Base-by-base conservation (phyloP, 2,329 filamentous ascomycete genomes). In the Reticulascus tulasneorum region DNA sequence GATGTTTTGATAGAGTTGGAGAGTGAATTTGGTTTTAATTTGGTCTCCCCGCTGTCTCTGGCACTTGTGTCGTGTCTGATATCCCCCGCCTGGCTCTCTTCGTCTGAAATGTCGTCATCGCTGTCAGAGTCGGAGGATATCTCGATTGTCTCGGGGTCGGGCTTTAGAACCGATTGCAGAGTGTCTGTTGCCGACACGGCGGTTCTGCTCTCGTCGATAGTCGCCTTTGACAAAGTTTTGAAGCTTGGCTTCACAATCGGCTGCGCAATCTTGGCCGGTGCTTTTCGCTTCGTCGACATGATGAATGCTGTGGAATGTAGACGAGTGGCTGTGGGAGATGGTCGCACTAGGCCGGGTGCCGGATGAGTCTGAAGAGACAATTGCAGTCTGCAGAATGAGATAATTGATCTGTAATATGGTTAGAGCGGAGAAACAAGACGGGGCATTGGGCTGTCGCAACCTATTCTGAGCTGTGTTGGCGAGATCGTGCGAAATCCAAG, bases 271-370 rank as follows among this genome's bases (percentile, higher is more conserved):
- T 73, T 73, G 45, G 68, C 66, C 42, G 74, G 62, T 38, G 71
- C 64, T 69, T 79, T 82, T 55, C 77, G 67, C 60, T 79, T 82
- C 28, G 76, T 73, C 43, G 77, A 76, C 71, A 79, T 78, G 42
- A 43, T 55, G 35, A 7, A 22, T 17, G 25, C 15, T 33, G 35
- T n/a, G 21, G 18, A 26, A n/a, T n/a, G n/a, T n/a, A n/a, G n/a
- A n/a, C n/a, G n/a, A n/a, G n/a, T n/a, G n/a, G n/a, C n/a, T n/a
- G n/a, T n/a, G n/a, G n/a, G n/a, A n/a, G n/a, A n/a, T n/a, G n/a
- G n/a, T n/a, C n/a, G n/a, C n/a, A n/a, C n/a, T n/a, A n/a, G n/a
- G n/a, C n/a, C n/a, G n/a, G n/a, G n/a, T n/a, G n/a, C n/a, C n/a
- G n/a, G n/a, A n/a, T n/a, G n/a, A n/a, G n/a, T n/a, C n/a, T n/a